These are phyloP conservation scores for Artemisia argyi DNA, from an alignment of 129 eudicot species.

Conservation along the genomic window DNA sequence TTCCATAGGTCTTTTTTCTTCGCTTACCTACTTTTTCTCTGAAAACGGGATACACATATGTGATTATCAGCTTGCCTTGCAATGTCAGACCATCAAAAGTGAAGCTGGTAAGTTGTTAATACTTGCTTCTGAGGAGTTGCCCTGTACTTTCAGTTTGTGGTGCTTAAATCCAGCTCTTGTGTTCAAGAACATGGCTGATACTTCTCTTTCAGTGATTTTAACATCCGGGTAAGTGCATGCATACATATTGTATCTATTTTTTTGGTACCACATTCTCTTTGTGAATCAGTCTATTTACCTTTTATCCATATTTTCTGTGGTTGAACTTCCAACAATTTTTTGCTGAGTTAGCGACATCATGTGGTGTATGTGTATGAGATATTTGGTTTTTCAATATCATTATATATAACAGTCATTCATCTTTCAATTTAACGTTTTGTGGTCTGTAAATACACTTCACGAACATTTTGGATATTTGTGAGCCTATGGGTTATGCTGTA, in stretches of 20 bases:
- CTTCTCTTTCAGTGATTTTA: too few species aligned
- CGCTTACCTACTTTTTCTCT: slow-evolving; percentile 70
- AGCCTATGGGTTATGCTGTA: not conserved
- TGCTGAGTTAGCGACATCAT: too few species aligned
- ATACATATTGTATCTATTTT: not conserved
- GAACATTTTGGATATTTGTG: not conserved
- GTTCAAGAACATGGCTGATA: too few species aligned
- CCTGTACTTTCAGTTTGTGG: not conserved
- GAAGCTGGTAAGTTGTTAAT: slow-evolving; percentile 54
- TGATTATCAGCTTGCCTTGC: slow-evolving; percentile 75
- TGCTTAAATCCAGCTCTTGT: too few species aligned
- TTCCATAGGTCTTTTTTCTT: slow-evolving; percentile 60
- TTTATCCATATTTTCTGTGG: not conserved
- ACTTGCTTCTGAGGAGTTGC: slow-evolving; percentile 47
- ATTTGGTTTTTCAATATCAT: too few species aligned
- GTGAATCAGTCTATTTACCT: not conserved
- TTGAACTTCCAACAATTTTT: too few species aligned
- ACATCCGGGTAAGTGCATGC: slow-evolving; percentile 14
- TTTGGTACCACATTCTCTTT: not conserved
- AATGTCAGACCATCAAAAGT: slow-evolving; percentile 37
- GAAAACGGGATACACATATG: slow-evolving; percentile 61
- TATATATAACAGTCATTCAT: too few species aligned
- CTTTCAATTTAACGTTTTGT: too few species aligned
- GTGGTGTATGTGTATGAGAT: too few species aligned
- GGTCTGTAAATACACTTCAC: not conserved